phyloP scores from a whole-genome alignment of 257 asterid genomes.

The Solanum okadae region DNA sequence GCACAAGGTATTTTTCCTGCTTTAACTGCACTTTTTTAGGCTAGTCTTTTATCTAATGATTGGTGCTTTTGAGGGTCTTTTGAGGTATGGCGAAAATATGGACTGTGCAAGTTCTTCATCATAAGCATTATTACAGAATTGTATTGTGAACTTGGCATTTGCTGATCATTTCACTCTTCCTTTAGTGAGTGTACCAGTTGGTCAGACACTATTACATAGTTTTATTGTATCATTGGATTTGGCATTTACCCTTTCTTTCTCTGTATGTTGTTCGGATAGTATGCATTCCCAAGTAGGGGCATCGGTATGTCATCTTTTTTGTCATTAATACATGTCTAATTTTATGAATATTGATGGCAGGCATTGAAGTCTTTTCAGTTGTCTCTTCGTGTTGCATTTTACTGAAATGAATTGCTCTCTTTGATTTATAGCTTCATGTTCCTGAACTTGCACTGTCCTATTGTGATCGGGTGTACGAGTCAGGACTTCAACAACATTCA shows the following conservation, averaged over 20 bases:
- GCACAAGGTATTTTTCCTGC: conserved; percentile 57
- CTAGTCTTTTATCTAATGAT: neutral
- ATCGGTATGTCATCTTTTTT: neutral
- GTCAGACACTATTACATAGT: neutral
- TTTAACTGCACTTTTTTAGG: neutral
- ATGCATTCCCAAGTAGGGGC: neutral
- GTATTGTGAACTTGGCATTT: neutral
- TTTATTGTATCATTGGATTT: neutral
- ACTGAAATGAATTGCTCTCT: conserved; percentile 1
- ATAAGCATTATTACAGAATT: neutral
- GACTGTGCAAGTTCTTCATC: neutral
- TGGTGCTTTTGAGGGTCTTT: neutral
- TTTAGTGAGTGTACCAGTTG: neutral
- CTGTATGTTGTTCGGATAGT: neutral
- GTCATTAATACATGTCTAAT: neutral
- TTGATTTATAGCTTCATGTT: conserved; percentile 57
- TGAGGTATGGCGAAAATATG: neutral
- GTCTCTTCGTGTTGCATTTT: neutral
- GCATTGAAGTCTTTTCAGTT: neutral
- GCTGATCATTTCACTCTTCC: neutral
- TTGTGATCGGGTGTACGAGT: conserved; percentile 84
- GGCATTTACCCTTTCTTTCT: neutral
- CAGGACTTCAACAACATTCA: conserved; percentile 47
- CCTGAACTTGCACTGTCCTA: conserved; percentile 89
- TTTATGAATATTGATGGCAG: neutral